phyloP scores from a whole-genome alignment of 2,329 filamentous ascomycete genomes.

The Whalleya microplaca region DNA sequence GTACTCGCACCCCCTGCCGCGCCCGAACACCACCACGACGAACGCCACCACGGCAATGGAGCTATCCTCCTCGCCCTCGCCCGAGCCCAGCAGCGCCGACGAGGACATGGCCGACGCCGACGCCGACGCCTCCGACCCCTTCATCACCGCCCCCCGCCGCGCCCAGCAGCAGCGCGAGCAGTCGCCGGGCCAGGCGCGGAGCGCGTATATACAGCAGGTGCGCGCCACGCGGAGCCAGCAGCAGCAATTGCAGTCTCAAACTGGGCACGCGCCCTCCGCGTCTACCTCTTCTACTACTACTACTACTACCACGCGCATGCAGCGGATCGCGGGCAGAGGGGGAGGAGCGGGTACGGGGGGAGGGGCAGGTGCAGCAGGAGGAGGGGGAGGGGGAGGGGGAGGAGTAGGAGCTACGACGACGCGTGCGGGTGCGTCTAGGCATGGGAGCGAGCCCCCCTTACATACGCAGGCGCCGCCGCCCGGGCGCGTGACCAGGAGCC shows the following conservation, averaged over 20 bases:
- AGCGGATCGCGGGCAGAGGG: slow-evolving; percentile 25
- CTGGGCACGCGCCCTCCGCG: slow-evolving; percentile 2
- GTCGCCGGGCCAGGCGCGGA: slow-evolving; percentile 27
- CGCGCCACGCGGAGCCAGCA: slow-evolving; percentile 19
- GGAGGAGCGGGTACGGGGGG: too few relatives aligned
- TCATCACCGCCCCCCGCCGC: slow-evolving; percentile 26
- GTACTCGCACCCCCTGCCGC: slow-evolving; percentile 25
- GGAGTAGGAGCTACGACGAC: neutral
- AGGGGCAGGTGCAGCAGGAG: slow-evolving; percentile 10
- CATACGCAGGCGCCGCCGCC: slow-evolving; percentile 15
- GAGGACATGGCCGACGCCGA: slow-evolving; percentile 34
- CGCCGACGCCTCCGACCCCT: slow-evolving; percentile 33
- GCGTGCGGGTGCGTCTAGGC: slow-evolving; percentile 7
- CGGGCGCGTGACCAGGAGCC: slow-evolving; percentile 34
- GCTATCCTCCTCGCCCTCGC: slow-evolving; percentile 22
- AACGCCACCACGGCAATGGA: slow-evolving; percentile 25
- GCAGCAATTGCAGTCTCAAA: too few relatives aligned
- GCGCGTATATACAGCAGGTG: slow-evolving; percentile 29
- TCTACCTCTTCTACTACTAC: slow-evolving; percentile 17
- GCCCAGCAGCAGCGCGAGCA: slow-evolving; percentile 19
- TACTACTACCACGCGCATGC: slow-evolving; percentile 14
- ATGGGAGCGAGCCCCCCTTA: slow-evolving; percentile 19
- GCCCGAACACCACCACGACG: slow-evolving; percentile 3
- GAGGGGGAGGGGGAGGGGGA: neutral
- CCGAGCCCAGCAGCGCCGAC: slow-evolving; percentile 17